Evolutionary conservation across 129 eudicot species (phyloP), one percentile per base, ranked within the genome.

Genomic region (Tagetes patula): DNA sequence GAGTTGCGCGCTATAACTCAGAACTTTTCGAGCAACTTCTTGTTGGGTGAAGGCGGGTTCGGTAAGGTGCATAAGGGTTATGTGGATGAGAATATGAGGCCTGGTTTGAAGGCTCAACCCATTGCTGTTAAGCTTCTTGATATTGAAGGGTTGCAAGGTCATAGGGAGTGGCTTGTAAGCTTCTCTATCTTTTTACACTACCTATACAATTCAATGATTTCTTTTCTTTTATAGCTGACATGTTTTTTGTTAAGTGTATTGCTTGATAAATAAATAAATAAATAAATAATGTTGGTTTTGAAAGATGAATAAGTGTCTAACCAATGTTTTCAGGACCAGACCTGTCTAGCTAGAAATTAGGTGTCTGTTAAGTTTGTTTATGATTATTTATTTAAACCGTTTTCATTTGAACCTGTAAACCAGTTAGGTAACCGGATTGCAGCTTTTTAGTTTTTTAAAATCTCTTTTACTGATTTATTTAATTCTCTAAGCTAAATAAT

Each of bases 161-260:
- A 95, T 70, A 80, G 97, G 7, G 99, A 95, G 82, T 95, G 99
- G 99, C 97, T 95, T 32, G 99, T 95, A 95, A 90, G 96, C 43
- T 71, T 54, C 2, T 56, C 56, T 14, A 54, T 59, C 13, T 31
- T 63, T 2, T n/a, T 30, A 20, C 0, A 3, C 27, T 1, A 9
- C 71, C 7, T 33, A 37, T 40, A 53, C 8, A 13, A 39, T 14
- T 63, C 36, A 43, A 55, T 20, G 2, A 5, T 55, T 56, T n/a
- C 8, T 9, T 58, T 42, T 3, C 27, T 34, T 33, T 34, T 34
- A 3, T 4, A 34, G 11, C 3, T 3, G 8, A 52, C 58, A 52
- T 52, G 4, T 1, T 14, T 52, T 52, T 52, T 50, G 4, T 52
- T 13, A 9, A 46, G 58, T 52, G 3, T 52, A 52, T 13, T n/a